Percentiles rank a stretch among this genome's conserved stretches.
phyloP scores from a whole-genome alignment of 257 asterid species.

The Salvia hispanica region DNA sequence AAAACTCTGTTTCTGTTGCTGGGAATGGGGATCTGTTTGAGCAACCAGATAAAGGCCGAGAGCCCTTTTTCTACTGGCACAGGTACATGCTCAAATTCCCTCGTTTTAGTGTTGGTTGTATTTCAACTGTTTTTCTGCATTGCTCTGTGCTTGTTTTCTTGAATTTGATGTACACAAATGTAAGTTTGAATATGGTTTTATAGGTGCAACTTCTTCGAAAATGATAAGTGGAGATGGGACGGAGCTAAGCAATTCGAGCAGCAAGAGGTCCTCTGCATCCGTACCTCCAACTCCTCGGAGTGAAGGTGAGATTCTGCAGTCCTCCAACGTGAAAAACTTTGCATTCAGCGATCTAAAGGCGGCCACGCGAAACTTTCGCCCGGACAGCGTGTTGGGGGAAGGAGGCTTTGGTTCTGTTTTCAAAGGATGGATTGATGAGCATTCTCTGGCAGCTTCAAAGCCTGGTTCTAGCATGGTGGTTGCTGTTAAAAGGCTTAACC shows the following conservation, averaged over 20 bases:
- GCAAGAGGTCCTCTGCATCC: conserved; percentile 66
- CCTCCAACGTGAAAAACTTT: conserved; percentile 75
- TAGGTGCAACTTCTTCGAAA: conserved; percentile 48
- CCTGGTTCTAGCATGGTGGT: conserved; percentile 78
- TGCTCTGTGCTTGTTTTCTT: not conserved
- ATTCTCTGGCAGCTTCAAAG: conserved; percentile 57
- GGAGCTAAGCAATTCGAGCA: conserved; percentile 53
- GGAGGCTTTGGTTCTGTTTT: conserved; percentile 95
- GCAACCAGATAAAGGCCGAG: conserved; percentile 88
- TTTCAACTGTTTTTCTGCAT: not conserved
- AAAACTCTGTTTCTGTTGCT: conserved; percentile 19
- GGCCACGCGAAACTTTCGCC: conserved; percentile 83
- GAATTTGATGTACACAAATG: not conserved
- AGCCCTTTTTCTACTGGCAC: conserved; percentile 53
- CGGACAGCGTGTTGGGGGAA: conserved; percentile 85
- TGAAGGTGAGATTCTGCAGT: conserved; percentile 91
- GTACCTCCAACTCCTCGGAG: conserved; percentile 74
- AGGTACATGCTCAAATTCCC: conserved; percentile 33
- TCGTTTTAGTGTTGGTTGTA: not conserved
- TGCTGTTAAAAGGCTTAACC: conserved; percentile 85
- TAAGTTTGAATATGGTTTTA: not conserved
- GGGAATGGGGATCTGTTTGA: conserved; percentile 80
- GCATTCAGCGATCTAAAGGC: conserved; percentile 68
- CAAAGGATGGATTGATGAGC: conserved; percentile 88
- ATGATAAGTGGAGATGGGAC: conserved; percentile 55